Conservation (phyloP, 768 basidiomycete species). For the Terana coerulea region DNA sequence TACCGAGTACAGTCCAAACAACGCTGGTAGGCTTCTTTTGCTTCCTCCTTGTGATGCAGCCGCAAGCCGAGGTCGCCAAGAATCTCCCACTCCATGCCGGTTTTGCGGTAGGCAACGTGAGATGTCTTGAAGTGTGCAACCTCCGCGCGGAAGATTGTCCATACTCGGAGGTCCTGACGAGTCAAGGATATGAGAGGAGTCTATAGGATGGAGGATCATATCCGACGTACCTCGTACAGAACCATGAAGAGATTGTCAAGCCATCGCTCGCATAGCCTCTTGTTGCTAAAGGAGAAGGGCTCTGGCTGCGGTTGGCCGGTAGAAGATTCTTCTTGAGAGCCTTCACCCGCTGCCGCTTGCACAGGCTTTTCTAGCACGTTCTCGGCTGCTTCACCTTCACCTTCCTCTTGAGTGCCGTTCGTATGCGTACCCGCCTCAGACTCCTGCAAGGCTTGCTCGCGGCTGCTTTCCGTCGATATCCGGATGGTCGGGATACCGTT, state of each 20-base stretch:
- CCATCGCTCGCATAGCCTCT: slow-evolving; percentile 96
- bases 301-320: slow-evolving; percentile 36
- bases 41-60: slow-evolving; percentile 97
- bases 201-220: not conserved
- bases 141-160: slow-evolving; percentile 99
- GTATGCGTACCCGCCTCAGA: slow-evolving; percentile 32
- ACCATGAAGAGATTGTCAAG: slow-evolving; percentile 98
- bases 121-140: slow-evolving; percentile 99
- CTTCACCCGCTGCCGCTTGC: slow-evolving; percentile 32
- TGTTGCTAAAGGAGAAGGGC: slow-evolving; percentile 90
- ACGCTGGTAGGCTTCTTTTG: slow-evolving; percentile 95
- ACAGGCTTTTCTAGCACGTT: slow-evolving; percentile 39
- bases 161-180: slow-evolving; percentile 87
- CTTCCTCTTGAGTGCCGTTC: slow-evolving; percentile 39
- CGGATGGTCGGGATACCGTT: slow-evolving; percentile 53
- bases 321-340: slow-evolving; percentile 21
- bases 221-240: slow-evolving; percentile 75
- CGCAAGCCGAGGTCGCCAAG: slow-evolving; percentile 90
- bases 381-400: slow-evolving; percentile 24
- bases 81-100: slow-evolving; percentile 97
- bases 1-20: slow-evolving; percentile 86
- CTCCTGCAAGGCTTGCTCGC: slow-evolving; percentile 36
- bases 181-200: not conserved
- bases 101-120: slow-evolving; percentile 96
- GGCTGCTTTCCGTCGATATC: slow-evolving; percentile 52